These are phyloP conservation scores for Parasitella parasitica DNA, from an alignment of 371 early-diverging fungal species.

Conservation along the genomic window DNA sequence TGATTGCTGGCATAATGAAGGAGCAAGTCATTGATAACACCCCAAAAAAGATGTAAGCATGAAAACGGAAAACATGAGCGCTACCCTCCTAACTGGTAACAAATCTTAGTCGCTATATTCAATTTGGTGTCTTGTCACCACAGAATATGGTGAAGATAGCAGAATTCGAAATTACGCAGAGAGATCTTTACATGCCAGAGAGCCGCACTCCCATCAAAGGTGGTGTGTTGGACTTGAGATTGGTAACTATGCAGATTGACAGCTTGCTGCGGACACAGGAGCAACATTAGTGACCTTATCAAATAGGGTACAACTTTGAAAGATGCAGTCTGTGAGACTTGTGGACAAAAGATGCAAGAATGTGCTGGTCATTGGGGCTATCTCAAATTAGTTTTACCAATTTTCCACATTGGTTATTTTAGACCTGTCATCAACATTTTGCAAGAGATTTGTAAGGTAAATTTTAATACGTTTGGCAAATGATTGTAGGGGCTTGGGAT, in stretches of 20 bases:
- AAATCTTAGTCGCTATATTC: constrained; percentile 72
- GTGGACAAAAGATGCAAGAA: constrained; percentile 84
- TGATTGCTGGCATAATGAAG: constrained; percentile 55
- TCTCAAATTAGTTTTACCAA: constrained; percentile 92
- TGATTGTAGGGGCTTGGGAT: no score
- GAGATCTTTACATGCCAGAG: constrained; percentile 89
- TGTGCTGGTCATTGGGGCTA: constrained; percentile 99
- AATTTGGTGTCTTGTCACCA: constrained; percentile 88
- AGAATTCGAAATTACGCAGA: constrained; percentile 87
- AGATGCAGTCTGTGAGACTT: constrained; percentile 86
- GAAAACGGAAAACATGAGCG: background rate
- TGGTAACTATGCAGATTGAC: constrained; percentile 49
- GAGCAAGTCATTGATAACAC: constrained; percentile 77
- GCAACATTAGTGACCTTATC: background rate
- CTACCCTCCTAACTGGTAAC: background rate
- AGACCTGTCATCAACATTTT: constrained; percentile 87
- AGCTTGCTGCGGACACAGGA: background rate
- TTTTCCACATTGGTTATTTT: constrained; percentile 98
- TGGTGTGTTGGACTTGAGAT: constrained; percentile 89
- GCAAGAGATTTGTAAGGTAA: constrained; percentile 97
- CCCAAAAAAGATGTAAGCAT: constrained; percentile 76
- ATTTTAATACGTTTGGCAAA: background rate
- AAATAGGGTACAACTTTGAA: constrained; percentile 91
- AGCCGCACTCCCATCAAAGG: constrained; percentile 78
- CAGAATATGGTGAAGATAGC: constrained; percentile 83